Base-by-base conservation (phyloP, 352 stramenopile species). In the Phytophthora citricola region DNA sequence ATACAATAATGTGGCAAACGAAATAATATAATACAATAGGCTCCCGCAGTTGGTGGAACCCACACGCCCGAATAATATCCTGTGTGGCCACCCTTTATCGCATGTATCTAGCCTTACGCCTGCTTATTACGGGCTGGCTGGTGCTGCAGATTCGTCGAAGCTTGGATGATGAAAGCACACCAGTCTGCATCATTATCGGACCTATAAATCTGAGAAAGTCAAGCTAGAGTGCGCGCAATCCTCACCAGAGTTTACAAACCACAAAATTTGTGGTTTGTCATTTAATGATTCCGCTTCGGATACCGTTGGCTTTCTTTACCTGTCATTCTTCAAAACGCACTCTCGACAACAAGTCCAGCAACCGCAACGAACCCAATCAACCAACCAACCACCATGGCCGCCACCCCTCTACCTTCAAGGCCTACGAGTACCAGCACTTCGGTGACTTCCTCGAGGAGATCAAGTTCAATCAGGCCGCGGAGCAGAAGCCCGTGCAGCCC, bases 381-480 rank as follows among this genome's bases (percentile, higher is more conserved):
- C 7, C 22, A 14, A 47, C 47, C 36, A 47, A 32, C 17, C 47
- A 55, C 24, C 34, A 61, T 60, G 48, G n/a, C 34, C 41, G n/a
- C 59, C 43, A 29, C 61, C 50, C 49, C 50, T 29, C 59, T 31
- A 67, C 59, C 32, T 61, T 55, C 59, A 68, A 69, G n/a, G 69
- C 71, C 47, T 80, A 72, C 58, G 47, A 70, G 26, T 75, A 78
- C 48, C 57, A 75, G 15, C 44, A 53, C 29, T 77, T 75, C 49
- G 75, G 75, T n/a, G 50, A 69, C 32, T 56, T 57, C 31, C 45
- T 69, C 26, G 53, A 76, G 3, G 46, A 69, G 32, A 50, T 83
- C 54, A 70, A 74, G 69, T 64, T 43, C 36, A 43, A 43, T 12
- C 36, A 1, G 36, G 4, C 12, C 36, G 36, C 36, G 12, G 36